Evolutionary conservation across 2,329 filamentous ascomycete genomes (phyloP).

Genomic region (Ophiostoma montium): DNA sequence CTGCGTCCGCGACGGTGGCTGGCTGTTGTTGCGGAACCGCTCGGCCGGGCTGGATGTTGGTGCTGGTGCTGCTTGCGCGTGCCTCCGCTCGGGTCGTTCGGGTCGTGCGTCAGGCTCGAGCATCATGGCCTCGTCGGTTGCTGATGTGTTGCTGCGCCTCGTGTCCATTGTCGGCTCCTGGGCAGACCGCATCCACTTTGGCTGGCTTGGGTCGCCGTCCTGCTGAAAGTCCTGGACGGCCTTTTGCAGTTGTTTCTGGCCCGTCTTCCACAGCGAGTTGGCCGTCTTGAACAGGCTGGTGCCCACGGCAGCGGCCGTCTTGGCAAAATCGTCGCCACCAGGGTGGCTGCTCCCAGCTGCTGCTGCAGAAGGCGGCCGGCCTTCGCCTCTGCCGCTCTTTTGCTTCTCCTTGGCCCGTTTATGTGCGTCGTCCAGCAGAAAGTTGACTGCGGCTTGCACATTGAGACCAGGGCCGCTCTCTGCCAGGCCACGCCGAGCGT

Average conservation of each 20-base stretch:
- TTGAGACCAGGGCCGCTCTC: constrained; percentile 69
- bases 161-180: constrained; percentile 27
- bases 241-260: constrained; percentile 84
- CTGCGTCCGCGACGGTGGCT: constrained; percentile 28
- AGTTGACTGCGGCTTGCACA: constrained; percentile 75
- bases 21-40: constrained; percentile 20
- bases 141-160: neutral
- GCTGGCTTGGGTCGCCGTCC: constrained; percentile 62
- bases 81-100: constrained; percentile 36
- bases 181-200: constrained; percentile 87
- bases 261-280: constrained; percentile 87
- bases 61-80: constrained; percentile 11
- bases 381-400: constrained; percentile 27
- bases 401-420: constrained; percentile 63
- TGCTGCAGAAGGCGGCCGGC: constrained; percentile 40
- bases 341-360: constrained; percentile 18
- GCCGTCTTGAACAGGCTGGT: constrained; percentile 83
- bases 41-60: constrained; percentile 16
- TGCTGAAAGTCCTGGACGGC: constrained; percentile 78
- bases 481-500: constrained; percentile 64
- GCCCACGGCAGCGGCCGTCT: constrained; percentile 70
- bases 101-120: constrained; percentile 52
- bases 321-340: constrained; percentile 59
- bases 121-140: constrained; percentile 66
- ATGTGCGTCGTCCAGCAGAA: constrained; percentile 84